Base-by-base conservation (phyloP, 169 alveolate species). In the Babesia bigemina region DNA sequence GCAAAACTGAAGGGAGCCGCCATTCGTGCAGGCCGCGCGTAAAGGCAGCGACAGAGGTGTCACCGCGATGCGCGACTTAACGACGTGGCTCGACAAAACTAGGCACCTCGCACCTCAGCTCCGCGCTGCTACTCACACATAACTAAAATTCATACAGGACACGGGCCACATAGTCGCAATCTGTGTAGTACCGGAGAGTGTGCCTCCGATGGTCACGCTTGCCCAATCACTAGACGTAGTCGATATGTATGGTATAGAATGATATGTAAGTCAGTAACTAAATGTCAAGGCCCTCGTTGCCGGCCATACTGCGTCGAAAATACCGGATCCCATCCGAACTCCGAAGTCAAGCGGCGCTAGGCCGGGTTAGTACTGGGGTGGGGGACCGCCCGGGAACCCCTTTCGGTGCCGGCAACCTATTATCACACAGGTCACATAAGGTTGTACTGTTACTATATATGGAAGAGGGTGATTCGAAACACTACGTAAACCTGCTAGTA, bases 291-390 rank as follows among this genome's bases (percentile, higher is more conserved):
- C n/a, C n/a, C n/a, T n/a, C 53, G 95, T 91, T 89, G 92, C 90
- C 94, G 95, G 93, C 94, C 95, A 91, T 90, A 91, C 96, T 90
- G 94, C 90, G 92, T 90, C 94, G 85, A 90, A 88, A 76, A 94
- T 94, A 91, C 95, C 95, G 93, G 96, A 91, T 91, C 95, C 95
- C 95, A 84, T 93, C 96, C 91, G 96, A 93, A 91, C 95, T 93
- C 96, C 94, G 95, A 93, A 93, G 95, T 93, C 93, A 93, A 93
- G 95, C 94, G 94, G 95, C 91, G 89, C 94, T 88, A 91, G 96
- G 96, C 94, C 91, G 79, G 94, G 94, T 69, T 89, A 93, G 96
- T 93, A 93, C 94, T 91, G 94, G 92, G 94, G 95, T 93, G 95
- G 96, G 94, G 90, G 83, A 60, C 90, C 89, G 89, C 89, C 89